Evolutionary conservation across 2,329 filamentous ascomycete species (phyloP).

Genomic region (Dactylellina drechsleri): DNA sequence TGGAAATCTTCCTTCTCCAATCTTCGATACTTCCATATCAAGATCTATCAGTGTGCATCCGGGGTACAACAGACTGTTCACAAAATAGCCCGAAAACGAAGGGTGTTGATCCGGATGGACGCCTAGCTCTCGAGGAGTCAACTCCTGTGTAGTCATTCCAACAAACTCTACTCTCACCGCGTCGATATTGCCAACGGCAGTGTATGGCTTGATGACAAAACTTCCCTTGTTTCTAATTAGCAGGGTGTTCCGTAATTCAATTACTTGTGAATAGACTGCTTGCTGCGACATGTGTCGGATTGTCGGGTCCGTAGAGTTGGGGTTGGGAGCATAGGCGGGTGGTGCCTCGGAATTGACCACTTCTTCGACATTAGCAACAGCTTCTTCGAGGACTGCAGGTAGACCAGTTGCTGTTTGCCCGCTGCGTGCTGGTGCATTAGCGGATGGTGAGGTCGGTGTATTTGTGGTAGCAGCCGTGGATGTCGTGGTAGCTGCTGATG

Average conservation of each 20-base stretch:
- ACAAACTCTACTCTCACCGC: conserved; percentile 49
- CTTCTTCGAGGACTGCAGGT: conserved; percentile 43
- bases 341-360: conserved; percentile 38
- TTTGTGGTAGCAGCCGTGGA: conserved; percentile 12
- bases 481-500: conserved; percentile 8
- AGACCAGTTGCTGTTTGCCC: conserved; percentile 37
- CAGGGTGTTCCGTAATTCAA: conserved; percentile 43
- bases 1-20: conserved; percentile 45
- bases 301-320: conserved; percentile 42
- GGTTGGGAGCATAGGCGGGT: conserved; percentile 48
- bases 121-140: conserved; percentile 39
- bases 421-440: conserved; percentile 30
- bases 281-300: conserved; percentile 51
- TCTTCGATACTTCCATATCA: conserved; percentile 52
- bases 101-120: conserved; percentile 50
- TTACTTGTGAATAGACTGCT: conserved; percentile 46
- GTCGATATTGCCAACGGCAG: conserved; percentile 45
- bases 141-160: conserved; percentile 45
- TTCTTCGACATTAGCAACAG: conserved; percentile 51
- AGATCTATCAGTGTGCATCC: conserved; percentile 48
- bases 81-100: conserved; percentile 49
- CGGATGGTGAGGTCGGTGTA: conserved; percentile 39
- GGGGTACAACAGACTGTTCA: conserved; percentile 45
- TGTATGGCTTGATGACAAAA: conserved; percentile 53
- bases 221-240: conserved; percentile 46